These are phyloP conservation scores for Botrytis aclada DNA, from an alignment of 2,329 filamentous ascomycete species.

Conservation along the genomic window DNA sequence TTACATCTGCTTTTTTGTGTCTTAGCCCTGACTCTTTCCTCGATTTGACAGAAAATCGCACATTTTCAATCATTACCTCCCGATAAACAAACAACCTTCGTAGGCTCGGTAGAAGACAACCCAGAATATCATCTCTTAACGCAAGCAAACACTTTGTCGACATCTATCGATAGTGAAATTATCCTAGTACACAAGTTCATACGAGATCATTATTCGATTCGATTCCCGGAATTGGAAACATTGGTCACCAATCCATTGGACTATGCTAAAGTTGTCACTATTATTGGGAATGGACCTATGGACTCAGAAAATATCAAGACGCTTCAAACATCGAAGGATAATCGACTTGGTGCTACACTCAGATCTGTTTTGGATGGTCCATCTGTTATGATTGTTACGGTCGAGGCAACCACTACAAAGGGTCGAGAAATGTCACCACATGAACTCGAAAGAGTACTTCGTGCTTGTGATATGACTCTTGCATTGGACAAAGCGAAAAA, in stretches of 20 bases:
- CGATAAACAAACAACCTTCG: slow-evolving; percentile 58
- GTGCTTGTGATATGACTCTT: slow-evolving; percentile 85
- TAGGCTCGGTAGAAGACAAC: slow-evolving; percentile 87
- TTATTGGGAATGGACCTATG: slow-evolving; percentile 88
- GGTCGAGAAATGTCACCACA: slow-evolving; percentile 72
- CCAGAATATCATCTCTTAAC: slow-evolving; percentile 87
- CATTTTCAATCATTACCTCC: slow-evolving; percentile 69
- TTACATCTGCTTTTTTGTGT: slow-evolving; percentile 60
- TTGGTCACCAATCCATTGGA: slow-evolving; percentile 89
- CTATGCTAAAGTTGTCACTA: slow-evolving; percentile 91
- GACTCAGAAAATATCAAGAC: slow-evolving; percentile 76
- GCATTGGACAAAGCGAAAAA: slow-evolving; percentile 82
- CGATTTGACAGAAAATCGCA: slow-evolving; percentile 69
- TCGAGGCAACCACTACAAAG: slow-evolving; percentile 88
- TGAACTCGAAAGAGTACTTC: slow-evolving; percentile 70
- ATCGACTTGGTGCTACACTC: slow-evolving; percentile 71
- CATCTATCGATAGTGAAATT: slow-evolving; percentile 89
- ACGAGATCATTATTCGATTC: slow-evolving; percentile 88
- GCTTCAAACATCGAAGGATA: slow-evolving; percentile 73
- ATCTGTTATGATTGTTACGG: slow-evolving; percentile 90
- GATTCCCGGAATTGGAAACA: slow-evolving; percentile 89
- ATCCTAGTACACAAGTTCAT: slow-evolving; percentile 94
- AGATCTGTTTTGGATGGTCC: slow-evolving; percentile 82
- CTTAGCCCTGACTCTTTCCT: slow-evolving; percentile 65
- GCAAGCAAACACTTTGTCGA: slow-evolving; percentile 84